Evolutionary conservation across 1,284 basidiomycete genomes (phyloP).

Genomic region (Leccinum holopus): DNA sequence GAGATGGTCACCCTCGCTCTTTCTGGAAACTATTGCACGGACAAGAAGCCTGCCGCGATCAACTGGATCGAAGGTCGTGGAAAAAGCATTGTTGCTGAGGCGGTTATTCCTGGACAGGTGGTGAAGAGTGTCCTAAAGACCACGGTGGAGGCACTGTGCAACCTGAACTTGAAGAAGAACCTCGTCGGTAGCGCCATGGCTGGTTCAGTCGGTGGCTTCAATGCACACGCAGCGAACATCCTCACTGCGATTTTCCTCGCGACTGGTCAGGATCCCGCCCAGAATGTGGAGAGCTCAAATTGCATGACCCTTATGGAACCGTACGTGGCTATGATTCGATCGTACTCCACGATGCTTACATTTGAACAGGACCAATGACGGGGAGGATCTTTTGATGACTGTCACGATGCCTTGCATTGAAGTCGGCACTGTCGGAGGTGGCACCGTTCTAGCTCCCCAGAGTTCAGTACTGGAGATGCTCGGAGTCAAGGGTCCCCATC

Average conservation of each 20-base stretch:
- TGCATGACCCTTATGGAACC: constrained; percentile 99
- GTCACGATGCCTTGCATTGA: constrained; percentile 96
- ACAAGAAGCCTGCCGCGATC: constrained; percentile 99
- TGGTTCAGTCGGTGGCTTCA: constrained; percentile 95
- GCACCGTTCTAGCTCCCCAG: constrained; percentile 89
- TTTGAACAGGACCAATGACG: constrained; percentile 72
- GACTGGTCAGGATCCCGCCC: constrained; percentile 98
- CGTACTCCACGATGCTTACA: constrained; percentile 8
- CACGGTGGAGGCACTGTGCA: constrained; percentile 87
- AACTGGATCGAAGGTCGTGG: constrained; percentile 99
- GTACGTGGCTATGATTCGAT: constrained; percentile 49
- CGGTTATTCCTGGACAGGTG: constrained; percentile 84
- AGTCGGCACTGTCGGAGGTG: constrained; percentile 95
- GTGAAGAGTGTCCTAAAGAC: constrained; percentile 96
- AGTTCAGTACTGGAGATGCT: constrained; percentile 91
- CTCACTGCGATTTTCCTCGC: constrained; percentile 95
- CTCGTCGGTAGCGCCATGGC: constrained; percentile 98
- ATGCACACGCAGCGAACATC: constrained; percentile 98
- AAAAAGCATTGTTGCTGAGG: constrained; percentile 97
- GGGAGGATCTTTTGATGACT: constrained; percentile 88
- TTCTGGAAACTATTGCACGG: constrained; percentile 98
- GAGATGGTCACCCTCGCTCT: constrained; percentile 93
- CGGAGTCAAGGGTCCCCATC: constrained; percentile 84
- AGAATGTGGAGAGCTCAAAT: constrained; percentile 98
- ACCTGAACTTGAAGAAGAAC: constrained; percentile 98